phyloP scores from a whole-genome alignment of 1,139 yeast genomes.

The Meyerozyma elateridarum region DNA sequence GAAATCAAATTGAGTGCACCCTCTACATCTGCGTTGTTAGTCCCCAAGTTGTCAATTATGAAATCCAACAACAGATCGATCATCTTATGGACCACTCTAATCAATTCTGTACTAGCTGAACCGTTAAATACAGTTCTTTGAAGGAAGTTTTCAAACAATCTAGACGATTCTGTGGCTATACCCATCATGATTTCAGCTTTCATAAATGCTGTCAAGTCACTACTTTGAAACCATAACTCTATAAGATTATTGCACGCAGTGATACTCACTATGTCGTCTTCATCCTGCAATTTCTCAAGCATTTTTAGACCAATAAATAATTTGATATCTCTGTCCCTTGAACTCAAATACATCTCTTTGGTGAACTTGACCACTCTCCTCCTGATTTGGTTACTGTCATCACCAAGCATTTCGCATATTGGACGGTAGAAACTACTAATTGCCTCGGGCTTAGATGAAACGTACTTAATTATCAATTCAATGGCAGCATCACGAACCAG shows the following conservation, averaged over 20 bases:
- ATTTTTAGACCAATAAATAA: slow-evolving; percentile 46
- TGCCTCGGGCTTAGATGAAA: slow-evolving; percentile 39
- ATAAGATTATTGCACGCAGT: too few relatives aligned
- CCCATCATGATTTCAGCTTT: slow-evolving; percentile 30
- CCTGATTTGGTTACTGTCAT: slow-evolving; percentile 62
- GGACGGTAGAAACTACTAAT: slow-evolving; percentile 46
- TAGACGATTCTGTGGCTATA: slow-evolving; percentile 23
- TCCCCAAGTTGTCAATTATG: slow-evolving; percentile 20
- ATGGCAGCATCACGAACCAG: slow-evolving; percentile 73
- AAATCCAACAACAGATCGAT: slow-evolving; percentile 19
- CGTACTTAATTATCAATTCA: slow-evolving; percentile 56
- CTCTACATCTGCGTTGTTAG: slow-evolving; percentile 22
- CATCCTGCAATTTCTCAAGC: slow-evolving; percentile 59
- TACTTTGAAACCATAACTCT: slow-evolving; percentile 39
- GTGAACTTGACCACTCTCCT: slow-evolving; percentile 56
- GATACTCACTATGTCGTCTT: too few relatives aligned
- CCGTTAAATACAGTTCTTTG: too few relatives aligned
- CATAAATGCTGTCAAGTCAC: slow-evolving; percentile 3
- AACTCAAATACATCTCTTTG: slow-evolving; percentile 39
- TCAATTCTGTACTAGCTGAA: too few relatives aligned
- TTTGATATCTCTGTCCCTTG: slow-evolving; percentile 30
- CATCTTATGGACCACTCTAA: slow-evolving; percentile 17
- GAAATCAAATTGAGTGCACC: slow-evolving; percentile 46
- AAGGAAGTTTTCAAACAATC: too few relatives aligned
- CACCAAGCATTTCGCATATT: slow-evolving; percentile 47